A percentile compares a stretch with the other conserved stretches of the same genome.
These are phyloP conservation scores for Mycena floridula DNA, from an alignment of 768 basidiomycete species.

Conservation along the genomic window DNA sequence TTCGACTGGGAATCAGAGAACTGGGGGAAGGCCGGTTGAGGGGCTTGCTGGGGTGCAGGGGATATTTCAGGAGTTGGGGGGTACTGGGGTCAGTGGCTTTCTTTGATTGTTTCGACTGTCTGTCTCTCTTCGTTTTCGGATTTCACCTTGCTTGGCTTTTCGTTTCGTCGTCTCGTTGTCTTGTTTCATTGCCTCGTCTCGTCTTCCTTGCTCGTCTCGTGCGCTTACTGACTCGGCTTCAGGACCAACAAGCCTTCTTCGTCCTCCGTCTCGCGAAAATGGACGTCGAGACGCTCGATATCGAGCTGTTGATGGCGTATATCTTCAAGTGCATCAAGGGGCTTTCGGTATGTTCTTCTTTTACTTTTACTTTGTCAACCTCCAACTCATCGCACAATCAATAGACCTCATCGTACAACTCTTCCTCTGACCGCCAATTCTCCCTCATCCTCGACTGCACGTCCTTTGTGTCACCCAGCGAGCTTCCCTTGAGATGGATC, in stretches of 20 bases:
- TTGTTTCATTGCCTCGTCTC: no score
- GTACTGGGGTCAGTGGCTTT: not conserved
- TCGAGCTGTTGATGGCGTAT: conserved; percentile 72
- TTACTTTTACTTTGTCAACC: not conserved
- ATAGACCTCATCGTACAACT: no score
- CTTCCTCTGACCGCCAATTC: conserved; percentile 14
- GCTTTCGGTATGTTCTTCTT: not conserved
- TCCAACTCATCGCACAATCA: not conserved
- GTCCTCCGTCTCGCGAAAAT: conserved; percentile 62
- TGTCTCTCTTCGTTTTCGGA: no score
- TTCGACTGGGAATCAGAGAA: no score
- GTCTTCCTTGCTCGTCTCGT: not conserved
- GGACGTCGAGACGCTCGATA: conserved; percentile 74
- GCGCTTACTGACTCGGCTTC: not conserved
- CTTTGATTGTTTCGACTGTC: no score
- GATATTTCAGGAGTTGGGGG: conserved; percentile 55
- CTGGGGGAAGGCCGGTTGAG: no score
- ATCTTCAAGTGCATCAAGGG: conserved; percentile 66
- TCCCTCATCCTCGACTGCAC: conserved; percentile 83
- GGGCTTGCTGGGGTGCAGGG: no score
- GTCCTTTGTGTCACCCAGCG: conserved; percentile 64
- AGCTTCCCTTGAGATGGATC: conserved; percentile 77
- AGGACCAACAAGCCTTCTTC: conserved; percentile 51
- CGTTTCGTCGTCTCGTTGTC: no score
- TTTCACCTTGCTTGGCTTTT: no score